Percentiles rank a stretch among this genome's conserved stretches.
Evolutionary conservation across 1,284 basidiomycete species (phyloP).

Genomic region (Hypsizygus ulmarius): DNA sequence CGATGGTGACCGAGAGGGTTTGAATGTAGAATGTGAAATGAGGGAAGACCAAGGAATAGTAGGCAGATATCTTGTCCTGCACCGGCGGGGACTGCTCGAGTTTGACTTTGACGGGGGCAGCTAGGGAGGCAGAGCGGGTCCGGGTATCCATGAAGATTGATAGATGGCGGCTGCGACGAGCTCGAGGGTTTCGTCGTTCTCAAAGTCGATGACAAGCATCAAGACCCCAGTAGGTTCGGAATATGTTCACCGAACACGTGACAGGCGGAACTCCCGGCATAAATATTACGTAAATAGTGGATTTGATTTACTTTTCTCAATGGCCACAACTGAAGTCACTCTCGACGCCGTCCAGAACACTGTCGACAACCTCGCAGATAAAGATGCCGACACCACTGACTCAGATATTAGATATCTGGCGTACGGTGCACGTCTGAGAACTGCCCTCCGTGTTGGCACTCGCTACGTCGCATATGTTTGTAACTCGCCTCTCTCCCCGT

Average conservation of each 20-base stretch:
- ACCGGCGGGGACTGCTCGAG: constrained; percentile 33
- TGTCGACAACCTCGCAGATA: constrained; percentile 57
- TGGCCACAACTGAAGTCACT: constrained; percentile 31
- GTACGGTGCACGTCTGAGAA: constrained; percentile 77
- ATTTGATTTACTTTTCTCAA: constrained; percentile 12
- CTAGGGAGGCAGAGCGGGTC: constrained; percentile 36
- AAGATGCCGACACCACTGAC: constrained; percentile 61
- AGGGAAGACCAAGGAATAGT: constrained; percentile 91
- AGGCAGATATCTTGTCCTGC: constrained; percentile 82
- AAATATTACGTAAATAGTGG: constrained; percentile 11
- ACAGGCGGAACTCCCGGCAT: not conserved
- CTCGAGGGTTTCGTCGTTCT: constrained; percentile 17
- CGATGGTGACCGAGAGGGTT: constrained; percentile 78
- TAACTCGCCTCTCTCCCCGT: constrained; percentile 12
- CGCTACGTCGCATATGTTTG: constrained; percentile 82
- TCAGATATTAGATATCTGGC: constrained; percentile 68
- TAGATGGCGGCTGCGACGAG: constrained; percentile 16
- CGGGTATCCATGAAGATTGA: constrained; percentile 36
- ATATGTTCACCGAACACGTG: constrained; percentile 12
- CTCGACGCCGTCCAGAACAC: constrained; percentile 44
- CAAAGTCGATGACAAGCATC: constrained; percentile 16
- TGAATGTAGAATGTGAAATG: constrained; percentile 89
- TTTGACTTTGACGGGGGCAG: constrained; percentile 33
- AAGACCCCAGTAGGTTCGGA: constrained; percentile 7
- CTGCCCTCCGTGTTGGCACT: constrained; percentile 70